phyloP scores from a whole-genome alignment of 1,139 yeast genomes.

The Blastobotrys capitulatus region DNA sequence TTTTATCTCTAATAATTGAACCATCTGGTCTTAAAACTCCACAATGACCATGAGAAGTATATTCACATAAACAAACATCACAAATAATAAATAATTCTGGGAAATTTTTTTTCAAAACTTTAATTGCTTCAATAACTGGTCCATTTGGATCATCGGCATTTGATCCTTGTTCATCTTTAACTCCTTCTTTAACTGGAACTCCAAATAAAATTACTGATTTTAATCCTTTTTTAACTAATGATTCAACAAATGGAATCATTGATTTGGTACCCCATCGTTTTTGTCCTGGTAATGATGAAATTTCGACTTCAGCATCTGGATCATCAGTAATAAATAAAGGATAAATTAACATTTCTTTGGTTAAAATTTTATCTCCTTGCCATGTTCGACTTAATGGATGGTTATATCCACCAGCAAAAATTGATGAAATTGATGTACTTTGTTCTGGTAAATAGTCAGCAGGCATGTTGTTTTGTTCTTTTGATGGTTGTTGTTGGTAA shows the following conservation, averaged over 20 bases:
- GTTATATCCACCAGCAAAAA: conserved; percentile 90
- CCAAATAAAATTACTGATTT: conserved; percentile 87
- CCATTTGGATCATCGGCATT: conserved; percentile 97
- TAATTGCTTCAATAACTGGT: conserved; percentile 81
- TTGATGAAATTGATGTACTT: conserved; percentile 63
- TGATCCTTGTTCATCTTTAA: conserved; percentile 76
- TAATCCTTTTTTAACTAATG: conserved; percentile 75
- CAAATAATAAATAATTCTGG: conserved; percentile 85
- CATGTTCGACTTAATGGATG: conserved; percentile 86
- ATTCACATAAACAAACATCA: conserved; percentile 96
- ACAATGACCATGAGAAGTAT: conserved; percentile 95
- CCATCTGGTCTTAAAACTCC: conserved; percentile 89
- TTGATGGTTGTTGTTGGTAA: not conserved
- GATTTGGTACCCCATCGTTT: conserved; percentile 81
- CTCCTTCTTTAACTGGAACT: conserved; percentile 70
- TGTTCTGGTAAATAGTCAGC: conserved; percentile 28
- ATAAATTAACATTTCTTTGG: conserved; percentile 84
- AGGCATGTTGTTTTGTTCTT: conserved; percentile 9
- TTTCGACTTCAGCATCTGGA: conserved; percentile 71
- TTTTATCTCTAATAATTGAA: conserved; percentile 62
- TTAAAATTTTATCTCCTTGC: conserved; percentile 81
- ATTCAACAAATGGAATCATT: conserved; percentile 63
- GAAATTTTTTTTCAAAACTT: conserved; percentile 54
- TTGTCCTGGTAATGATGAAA: conserved; percentile 80
- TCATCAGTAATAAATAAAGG: conserved; percentile 83